Base-by-base conservation (phyloP, 176 grass and related monocot genomes). In the Ananas comosus region DNA sequence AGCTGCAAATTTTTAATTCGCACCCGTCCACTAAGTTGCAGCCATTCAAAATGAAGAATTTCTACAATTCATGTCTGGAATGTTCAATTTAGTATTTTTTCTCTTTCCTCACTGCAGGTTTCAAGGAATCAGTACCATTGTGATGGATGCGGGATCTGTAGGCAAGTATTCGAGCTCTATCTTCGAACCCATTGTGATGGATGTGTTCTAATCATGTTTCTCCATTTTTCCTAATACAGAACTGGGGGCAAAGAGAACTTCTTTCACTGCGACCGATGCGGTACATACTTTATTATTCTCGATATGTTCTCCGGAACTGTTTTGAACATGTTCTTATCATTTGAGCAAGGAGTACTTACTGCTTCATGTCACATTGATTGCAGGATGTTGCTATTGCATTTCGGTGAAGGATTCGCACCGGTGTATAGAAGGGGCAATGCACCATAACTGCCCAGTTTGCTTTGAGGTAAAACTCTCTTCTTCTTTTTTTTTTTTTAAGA, bases 361-460 rank as follows among this genome's bases (percentile, higher is more conserved):
- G 17, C 21, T 18, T 21, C 5, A 7, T 61, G 16, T 61, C 4
- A 13, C 21, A 61, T 68, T 2, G 10, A 42, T 80, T 21, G n/a
- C 64, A 96, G 86, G 81, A 10, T 96, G 92, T 77, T 96, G 92
- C 74, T 85, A 91, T 49, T 77, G 81, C 47, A 96, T 75, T 64
- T 64, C 73, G 4, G 50, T 96, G 71, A 87, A 85, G 73, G 81
- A 96, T 51, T 89, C 88, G 48, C 92, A 91, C 69, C 79, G 12
- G 22, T 91, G 92, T 48, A 28, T 91, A 1, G 83, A 96, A 78
- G 75, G 86, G 78, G 92, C 92, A 86, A 96, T 91, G 88, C 85
- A 96, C 70, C 85, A 89, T 50, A 87, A 96, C 51, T 96, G 92
- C 64, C 92, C 92, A 71, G 78, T 96, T 49, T 91, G 92, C 73